Conservation (phyloP, 306 rosid species). For the Acacia confusa region DNA sequence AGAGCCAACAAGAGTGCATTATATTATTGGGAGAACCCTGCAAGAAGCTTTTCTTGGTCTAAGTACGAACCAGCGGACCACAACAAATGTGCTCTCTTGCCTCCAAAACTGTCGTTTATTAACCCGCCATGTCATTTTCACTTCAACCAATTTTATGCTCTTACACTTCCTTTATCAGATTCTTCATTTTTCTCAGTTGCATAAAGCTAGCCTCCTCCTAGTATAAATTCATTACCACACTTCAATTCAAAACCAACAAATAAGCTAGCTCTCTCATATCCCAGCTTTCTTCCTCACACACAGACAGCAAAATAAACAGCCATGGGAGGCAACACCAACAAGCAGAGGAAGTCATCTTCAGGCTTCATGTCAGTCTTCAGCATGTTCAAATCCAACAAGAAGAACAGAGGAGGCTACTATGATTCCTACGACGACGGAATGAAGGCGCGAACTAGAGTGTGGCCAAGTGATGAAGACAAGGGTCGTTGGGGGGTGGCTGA, state of each 20-base stretch:
- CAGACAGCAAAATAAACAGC: neutral
- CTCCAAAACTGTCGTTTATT: neutral
- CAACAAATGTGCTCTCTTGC: conserved; percentile 35
- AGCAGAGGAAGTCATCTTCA: conserved; percentile 49
- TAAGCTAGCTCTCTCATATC: neutral
- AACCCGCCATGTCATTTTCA: neutral
- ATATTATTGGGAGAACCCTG: conserved; percentile 14
- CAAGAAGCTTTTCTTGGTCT: conserved; percentile 18
- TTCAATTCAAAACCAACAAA: conserved; percentile 4
- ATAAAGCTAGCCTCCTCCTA: neutral
- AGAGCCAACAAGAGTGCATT: conserved; percentile 17
- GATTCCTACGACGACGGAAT: conserved; percentile 22
- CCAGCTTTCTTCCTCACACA: neutral
- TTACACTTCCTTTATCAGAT: conserved; percentile 25
- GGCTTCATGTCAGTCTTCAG: conserved; percentile 45
- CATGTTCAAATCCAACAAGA: conserved; percentile 46
- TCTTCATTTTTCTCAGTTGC: neutral
- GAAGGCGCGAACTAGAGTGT: conserved; percentile 28
- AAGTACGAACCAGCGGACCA: conserved; percentile 39
- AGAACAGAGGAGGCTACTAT: conserved; percentile 26
- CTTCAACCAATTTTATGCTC: conserved; percentile 7
- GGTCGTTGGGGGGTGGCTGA: conserved; percentile 53
- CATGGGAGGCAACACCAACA: conserved; percentile 43
- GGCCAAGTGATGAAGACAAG: conserved; percentile 68
- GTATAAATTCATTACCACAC: conserved; percentile 33